phyloP scores from a whole-genome alignment of 2,329 filamentous ascomycete species.

The Arthrobotrys pseudoclavata region DNA sequence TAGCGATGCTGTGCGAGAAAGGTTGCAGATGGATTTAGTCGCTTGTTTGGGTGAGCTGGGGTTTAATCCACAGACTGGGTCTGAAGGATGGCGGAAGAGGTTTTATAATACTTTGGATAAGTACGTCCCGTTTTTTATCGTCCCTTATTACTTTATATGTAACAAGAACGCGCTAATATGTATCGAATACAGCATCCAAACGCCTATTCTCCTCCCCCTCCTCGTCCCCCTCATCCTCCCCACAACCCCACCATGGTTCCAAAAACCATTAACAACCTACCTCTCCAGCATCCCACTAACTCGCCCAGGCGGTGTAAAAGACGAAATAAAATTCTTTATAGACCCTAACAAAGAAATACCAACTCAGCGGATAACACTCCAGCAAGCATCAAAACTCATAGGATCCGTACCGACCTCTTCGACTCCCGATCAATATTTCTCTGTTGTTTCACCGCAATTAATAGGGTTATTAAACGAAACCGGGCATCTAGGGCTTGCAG shows the following conservation, averaged over 20 bases:
- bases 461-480: conserved; percentile 61
- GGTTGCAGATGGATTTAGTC: conserved; percentile 62
- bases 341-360: conserved; percentile 46
- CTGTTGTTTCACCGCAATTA: conserved; percentile 61
- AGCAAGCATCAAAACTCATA: conserved; percentile 62
- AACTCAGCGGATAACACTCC: conserved; percentile 47
- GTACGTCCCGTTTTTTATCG: conserved; percentile 40
- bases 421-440: conserved; percentile 60
- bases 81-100: conserved; percentile 55
- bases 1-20: conserved; percentile 59
- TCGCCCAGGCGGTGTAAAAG: conserved; percentile 61
- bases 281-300: conserved; percentile 62
- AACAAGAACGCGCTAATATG: conserved; percentile 32
- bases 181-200: conserved; percentile 54
- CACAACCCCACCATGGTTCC: conserved; percentile 59
- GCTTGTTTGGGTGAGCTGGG: conserved; percentile 63
- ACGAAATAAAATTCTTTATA: conserved; percentile 63
- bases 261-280: conserved; percentile 58
- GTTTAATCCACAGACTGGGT: conserved; percentile 58
- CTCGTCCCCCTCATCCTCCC: conserved; percentile 62
- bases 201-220: conserved; percentile 59
- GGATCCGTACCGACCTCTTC: conserved; percentile 61
- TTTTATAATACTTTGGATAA: conserved; percentile 61
- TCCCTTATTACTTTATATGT: neutral
- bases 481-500: conserved; percentile 58